A percentile compares a stretch with the other conserved stretches of the same genome.
Evolutionary conservation across 1,139 yeast genomes (phyloP).

Genomic region (Chernovozyma sophiae-reginae): DNA sequence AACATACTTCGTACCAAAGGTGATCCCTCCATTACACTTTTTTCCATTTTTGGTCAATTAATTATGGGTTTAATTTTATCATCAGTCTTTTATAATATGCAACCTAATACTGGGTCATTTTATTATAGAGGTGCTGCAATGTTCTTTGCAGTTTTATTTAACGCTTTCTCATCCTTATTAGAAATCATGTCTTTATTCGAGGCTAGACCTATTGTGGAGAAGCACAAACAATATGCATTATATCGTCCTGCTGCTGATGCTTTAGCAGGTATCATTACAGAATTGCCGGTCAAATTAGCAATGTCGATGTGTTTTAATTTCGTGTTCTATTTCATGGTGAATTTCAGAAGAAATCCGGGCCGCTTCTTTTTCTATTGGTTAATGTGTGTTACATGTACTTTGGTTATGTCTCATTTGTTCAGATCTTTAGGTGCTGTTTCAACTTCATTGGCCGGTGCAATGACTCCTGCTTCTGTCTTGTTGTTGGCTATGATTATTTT

Average conservation of each 20-base stretch:
- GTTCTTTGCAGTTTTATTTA: slow-evolving; percentile 54
- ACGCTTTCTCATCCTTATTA: slow-evolving; percentile 54
- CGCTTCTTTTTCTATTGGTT: slow-evolving; percentile 54
- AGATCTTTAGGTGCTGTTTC: slow-evolving; percentile 57
- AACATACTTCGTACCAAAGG: slow-evolving; percentile 24
- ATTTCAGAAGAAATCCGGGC: slow-evolving; percentile 56
- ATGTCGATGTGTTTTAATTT: slow-evolving; percentile 44
- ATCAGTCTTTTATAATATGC: slow-evolving; percentile 52
- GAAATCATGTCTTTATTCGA: slow-evolving; percentile 55
- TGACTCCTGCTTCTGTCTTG: slow-evolving; percentile 56
- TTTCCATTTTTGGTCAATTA: slow-evolving; percentile 23
- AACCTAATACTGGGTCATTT: slow-evolving; percentile 46
- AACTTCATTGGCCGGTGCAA: slow-evolving; percentile 54
- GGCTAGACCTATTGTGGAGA: slow-evolving; percentile 55
- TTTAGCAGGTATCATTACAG: slow-evolving; percentile 53
- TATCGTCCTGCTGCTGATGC: slow-evolving; percentile 70
- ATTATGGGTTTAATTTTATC: slow-evolving; percentile 33
- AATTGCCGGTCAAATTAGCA: slow-evolving; percentile 50
- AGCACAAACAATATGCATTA: slow-evolving; percentile 60
- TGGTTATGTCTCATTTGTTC: slow-evolving; percentile 56
- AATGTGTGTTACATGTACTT: slow-evolving; percentile 37
- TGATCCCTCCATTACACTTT: slow-evolving; percentile 27
- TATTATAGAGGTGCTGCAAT: slow-evolving; percentile 55
- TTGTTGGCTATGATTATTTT: slow-evolving; percentile 51
- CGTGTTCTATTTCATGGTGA: slow-evolving; percentile 54